Base-by-base conservation (phyloP, 192 early-diverging fungal species). In the Jimgerdemannia flammicorona region DNA sequence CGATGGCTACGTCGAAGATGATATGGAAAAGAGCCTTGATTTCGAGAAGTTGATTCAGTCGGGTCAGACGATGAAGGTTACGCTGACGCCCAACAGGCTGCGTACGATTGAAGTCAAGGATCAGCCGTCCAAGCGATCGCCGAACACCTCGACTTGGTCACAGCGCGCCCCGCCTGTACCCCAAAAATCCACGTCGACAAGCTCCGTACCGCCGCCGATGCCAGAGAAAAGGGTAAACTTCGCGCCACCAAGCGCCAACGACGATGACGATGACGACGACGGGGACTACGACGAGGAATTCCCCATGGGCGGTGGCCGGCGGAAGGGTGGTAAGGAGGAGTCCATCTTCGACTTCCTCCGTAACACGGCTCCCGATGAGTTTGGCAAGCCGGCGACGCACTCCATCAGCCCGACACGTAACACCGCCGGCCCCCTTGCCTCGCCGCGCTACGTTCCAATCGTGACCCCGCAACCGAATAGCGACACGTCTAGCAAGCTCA, bases 51-150 rank as follows among this genome's bases (percentile, higher is more conserved):
- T 89, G 11, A 85, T 89, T 44, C 77, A 80, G 20, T 85, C 81
- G 44, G 85, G 84, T 70, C 81, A 87, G 63, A 90, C 88, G 4
- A 86, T 84, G 81, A 86, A 86, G 49, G 84, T 90, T 14, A 82
- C 84, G 7, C 73, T 90, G n/a, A 90, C 88, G 7, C 88, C 88
- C n/a, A 88, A 87, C 72, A 80, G 88, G 70, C 75, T 90, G 42
- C 75, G 80, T 4, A 86, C 88, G 3, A 87, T 90, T 69, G 88
- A 90, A 70, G 78, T 87, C 2, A 66, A 64, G 40, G 67, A 68
- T 18, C 67, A 68, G 67, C 67, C 19, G 19, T 7, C 8, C 19
- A 68, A 20, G 67, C 40, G 29, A 68, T 8, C 67, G 67, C 7
- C 67, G 40, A 7, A 7, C 19, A 19, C 40, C 40, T 20, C 67